Percentiles rank a stretch among this genome's conserved stretches.
phyloP scores from a whole-genome alignment of 805 yeast species.

The Yarrowia porcina region DNA sequence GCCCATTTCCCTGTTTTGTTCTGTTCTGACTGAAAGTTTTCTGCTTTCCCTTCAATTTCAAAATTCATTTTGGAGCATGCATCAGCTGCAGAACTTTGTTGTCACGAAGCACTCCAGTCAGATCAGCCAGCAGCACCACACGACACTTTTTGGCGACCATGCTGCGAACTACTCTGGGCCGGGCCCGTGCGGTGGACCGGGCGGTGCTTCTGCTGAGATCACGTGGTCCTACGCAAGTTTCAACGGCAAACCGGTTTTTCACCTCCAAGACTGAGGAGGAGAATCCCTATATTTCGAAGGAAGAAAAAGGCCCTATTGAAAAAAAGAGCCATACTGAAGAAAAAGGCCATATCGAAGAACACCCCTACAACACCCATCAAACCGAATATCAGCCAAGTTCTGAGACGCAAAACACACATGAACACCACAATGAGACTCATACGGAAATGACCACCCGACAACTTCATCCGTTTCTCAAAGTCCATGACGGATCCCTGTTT shows the following conservation, averaged over 20 bases:
- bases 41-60: neutral
- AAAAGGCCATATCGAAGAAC: too few relatives aligned
- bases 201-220: neutral
- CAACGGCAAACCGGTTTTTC: too few relatives aligned
- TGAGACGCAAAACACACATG: too few relatives aligned
- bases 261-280: too few relatives aligned
- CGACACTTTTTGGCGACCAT: neutral
- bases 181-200: neutral
- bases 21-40: neutral
- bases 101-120: neutral
- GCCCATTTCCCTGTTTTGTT: neutral
- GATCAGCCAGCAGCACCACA: neutral
- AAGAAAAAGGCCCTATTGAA: too few relatives aligned
- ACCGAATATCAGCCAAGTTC: too few relatives aligned
- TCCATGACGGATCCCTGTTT: neutral
- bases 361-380: too few relatives aligned
- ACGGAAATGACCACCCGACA: too few relatives aligned
- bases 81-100: slow-evolving; percentile 4
- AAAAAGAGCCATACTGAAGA: too few relatives aligned
- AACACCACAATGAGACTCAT: too few relatives aligned
- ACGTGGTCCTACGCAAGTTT: neutral
- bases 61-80: neutral
- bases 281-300: too few relatives aligned
- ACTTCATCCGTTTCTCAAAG: neutral
- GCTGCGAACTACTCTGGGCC: slow-evolving; percentile 3